These are phyloP conservation scores for Naematelia encephala DNA, from an alignment of 768 basidiomycete species.

Conservation along the genomic window DNA sequence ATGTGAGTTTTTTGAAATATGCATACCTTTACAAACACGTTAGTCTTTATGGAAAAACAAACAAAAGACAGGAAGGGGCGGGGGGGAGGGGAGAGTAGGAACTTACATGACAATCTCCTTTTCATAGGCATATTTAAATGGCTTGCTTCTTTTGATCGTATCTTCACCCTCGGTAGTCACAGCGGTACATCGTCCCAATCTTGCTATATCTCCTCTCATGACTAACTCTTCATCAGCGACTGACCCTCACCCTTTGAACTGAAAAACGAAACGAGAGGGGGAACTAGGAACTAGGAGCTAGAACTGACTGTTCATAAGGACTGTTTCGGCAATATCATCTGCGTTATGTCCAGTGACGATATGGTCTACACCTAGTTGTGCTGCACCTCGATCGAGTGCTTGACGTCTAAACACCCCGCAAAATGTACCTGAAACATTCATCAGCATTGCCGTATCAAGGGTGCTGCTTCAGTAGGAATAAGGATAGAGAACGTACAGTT, in stretches of 20 bases:
- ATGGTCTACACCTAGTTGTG: slow-evolving; percentile 83
- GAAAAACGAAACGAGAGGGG: too few relatives aligned
- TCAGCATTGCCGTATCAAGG: neutral
- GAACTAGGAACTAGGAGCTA: neutral
- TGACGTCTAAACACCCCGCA: slow-evolving; percentile 97
- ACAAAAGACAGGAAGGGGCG: neutral
- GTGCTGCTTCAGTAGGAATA: neutral
- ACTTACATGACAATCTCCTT: slow-evolving; percentile 97
- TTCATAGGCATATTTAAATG: slow-evolving; percentile 99
- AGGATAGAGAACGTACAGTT: slow-evolving; percentile 61
- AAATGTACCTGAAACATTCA: slow-evolving; percentile 63
- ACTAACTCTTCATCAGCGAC: slow-evolving; percentile 56
- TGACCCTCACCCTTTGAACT: neutral
- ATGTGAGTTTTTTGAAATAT: slow-evolving; percentile 98
- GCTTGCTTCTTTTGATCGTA: slow-evolving; percentile 93
- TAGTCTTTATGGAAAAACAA: slow-evolving; percentile 15
- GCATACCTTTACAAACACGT: too few relatives aligned
- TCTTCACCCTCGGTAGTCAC: slow-evolving; percentile 96
- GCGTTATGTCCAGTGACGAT: slow-evolving; percentile 99
- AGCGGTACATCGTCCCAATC: slow-evolving; percentile 85
- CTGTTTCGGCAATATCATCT: slow-evolving; percentile 97
- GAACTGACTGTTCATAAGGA: slow-evolving; percentile 91
- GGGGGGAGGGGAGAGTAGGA: neutral
- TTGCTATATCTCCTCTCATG: slow-evolving; percentile 94
- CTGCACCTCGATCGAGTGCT: slow-evolving; percentile 90